Conservation (phyloP, 1,284 basidiomycete genomes). For the Xerocomus amazonicus region DNA sequence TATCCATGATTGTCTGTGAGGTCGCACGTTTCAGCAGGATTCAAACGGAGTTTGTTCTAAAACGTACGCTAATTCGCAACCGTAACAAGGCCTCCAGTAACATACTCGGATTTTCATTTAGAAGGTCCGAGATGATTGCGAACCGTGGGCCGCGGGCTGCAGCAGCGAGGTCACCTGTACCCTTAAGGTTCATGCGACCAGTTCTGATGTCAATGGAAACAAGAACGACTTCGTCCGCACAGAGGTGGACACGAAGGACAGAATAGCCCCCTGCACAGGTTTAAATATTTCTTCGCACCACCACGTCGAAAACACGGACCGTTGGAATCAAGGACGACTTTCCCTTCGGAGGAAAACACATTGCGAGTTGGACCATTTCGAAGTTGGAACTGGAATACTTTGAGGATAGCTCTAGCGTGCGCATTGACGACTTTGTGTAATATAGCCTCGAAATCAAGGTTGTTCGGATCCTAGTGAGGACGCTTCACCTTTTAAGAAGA, state of each 20-base stretch:
- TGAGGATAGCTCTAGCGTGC: conserved; percentile 60
- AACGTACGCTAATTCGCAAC: conserved; percentile 54
- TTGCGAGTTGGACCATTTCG: conserved; percentile 45
- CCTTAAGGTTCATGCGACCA: conserved; percentile 64
- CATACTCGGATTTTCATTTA: conserved; percentile 62
- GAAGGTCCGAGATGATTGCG: conserved; percentile 46
- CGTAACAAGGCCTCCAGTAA: conserved; percentile 50
- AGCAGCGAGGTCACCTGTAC: conserved; percentile 72
- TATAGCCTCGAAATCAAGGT: conserved; percentile 68
- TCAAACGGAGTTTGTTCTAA: neutral
- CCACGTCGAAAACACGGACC: conserved; percentile 38
- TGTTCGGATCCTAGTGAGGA: conserved; percentile 51
- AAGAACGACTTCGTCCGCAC: conserved; percentile 67
- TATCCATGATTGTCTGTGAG: conserved; percentile 65
- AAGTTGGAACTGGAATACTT: conserved; percentile 50
- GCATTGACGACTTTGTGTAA: conserved; percentile 54
- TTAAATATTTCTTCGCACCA: conserved; percentile 3
- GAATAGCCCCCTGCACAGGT: conserved; percentile 40
- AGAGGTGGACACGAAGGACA: conserved; percentile 62
- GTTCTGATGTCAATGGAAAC: conserved; percentile 72
- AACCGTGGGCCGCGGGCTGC: conserved; percentile 65
- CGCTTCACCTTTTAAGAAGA: conserved; percentile 2
- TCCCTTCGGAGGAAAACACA: conserved; percentile 59
- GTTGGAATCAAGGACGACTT: conserved; percentile 50
- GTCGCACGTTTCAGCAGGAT: neutral